Evolutionary conservation across 2,329 filamentous ascomycete species (phyloP).

Genomic region (Microcyclospora tardicrescens): DNA sequence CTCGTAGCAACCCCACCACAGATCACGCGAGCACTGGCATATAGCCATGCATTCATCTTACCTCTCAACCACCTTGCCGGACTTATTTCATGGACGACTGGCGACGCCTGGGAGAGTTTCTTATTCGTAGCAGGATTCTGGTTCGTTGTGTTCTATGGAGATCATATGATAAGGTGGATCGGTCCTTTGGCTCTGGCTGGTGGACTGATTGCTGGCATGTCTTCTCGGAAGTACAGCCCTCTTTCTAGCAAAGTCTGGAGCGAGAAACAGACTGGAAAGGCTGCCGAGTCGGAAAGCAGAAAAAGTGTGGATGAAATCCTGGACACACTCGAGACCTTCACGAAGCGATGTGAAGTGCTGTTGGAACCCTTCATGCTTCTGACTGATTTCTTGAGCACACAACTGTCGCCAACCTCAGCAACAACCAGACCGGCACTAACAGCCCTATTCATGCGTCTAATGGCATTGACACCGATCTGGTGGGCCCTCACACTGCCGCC

Average conservation of each 20-base stretch:
- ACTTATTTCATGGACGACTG: conserved; percentile 83
- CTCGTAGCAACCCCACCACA: conserved; percentile 88
- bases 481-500: conserved; percentile 69
- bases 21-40: conserved; percentile 84
- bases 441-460: conserved; percentile 74
- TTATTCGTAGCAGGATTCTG: conserved; percentile 75
- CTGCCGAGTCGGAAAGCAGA: conserved; percentile 50
- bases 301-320: conserved; percentile 97
- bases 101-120: conserved; percentile 95
- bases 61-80: conserved; percentile 78
- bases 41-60: conserved; percentile 87
- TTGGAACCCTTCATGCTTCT: conserved; percentile 78
- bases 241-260: conserved; percentile 74
- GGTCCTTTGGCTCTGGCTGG: conserved; percentile 74
- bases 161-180: conserved; percentile 64
- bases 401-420: conserved; percentile 77
- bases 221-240: conserved; percentile 76
- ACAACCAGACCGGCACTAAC: conserved; percentile 84
- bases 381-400: conserved; percentile 76
- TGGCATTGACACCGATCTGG: conserved; percentile 84
- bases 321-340: conserved; percentile 81
- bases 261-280: conserved; percentile 44
- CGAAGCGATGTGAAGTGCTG: conserved; percentile 79
- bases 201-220: conserved; percentile 80
- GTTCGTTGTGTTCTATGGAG: conserved; percentile 75